Evolutionary conservation across 306 rosid genomes (phyloP), one percentile per base, ranked within the genome.

Genomic region (Lagenaria siceraria): DNA sequence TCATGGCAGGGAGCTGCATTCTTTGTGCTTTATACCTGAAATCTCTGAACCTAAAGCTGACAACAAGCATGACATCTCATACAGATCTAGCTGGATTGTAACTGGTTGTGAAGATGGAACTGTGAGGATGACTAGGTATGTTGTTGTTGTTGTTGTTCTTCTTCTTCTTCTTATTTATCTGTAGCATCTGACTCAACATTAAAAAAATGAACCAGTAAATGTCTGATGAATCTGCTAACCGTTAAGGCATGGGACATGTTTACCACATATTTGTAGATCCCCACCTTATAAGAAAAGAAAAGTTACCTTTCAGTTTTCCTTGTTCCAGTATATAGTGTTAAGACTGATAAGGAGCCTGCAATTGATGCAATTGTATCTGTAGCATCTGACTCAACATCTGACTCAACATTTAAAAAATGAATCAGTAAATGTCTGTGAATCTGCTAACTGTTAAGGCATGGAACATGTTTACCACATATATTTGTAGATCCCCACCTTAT

Each of bases 81-180:
- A 88, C 74, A 79, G 82, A 81, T 86, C 86, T 78, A 88, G 91
- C 78, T 90, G 96, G 93, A 85, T 95, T 53, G 97, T 89, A 43
- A 89, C 97, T 85, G 99, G 97, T 15, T 88, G 97, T 88, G 99
- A 95, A 86, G 97, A 92, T 84, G 99, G 99, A 84, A 92, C 96
- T 76, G 97, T 92, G 84, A 90, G 97, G 85, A 84, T 90, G 88
- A 92, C 97, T 65, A 85, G 96, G 97, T 89, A 90, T 86, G 85
- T 52, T 15, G 63, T 81, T 54, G 40, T 70, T 60, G 35, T 78
- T 73, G 21, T 82, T 69, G 4, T 60, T 60, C 2, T 29, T 4
- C 12, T 59, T 59, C 5, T 25, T 9, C 12, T 25, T 27, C 6
- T 27, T 61, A 73, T 58, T 78, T 78, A 15, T 56, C 33, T 70